A percentile compares a stretch with the other conserved stretches of the same genome.
These are phyloP conservation scores for Leucocoprinus leucothites DNA, from an alignment of 768 basidiomycete species.

Conservation along the genomic window DNA sequence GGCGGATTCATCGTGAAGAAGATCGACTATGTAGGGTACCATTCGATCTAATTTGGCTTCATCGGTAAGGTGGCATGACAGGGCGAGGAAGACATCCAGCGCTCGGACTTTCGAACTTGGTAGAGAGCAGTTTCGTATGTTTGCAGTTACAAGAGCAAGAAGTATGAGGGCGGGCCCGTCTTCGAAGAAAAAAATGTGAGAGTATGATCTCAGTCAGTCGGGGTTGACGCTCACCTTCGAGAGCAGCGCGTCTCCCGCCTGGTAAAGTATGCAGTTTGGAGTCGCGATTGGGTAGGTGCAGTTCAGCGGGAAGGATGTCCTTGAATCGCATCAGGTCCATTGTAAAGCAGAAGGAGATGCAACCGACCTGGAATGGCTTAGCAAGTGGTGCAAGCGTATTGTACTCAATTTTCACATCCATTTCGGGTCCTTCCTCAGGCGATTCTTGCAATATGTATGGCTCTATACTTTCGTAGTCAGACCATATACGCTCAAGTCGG, in stretches of 20 bases:
- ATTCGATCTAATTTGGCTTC: constrained; percentile 94
- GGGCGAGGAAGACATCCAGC: constrained; percentile 81
- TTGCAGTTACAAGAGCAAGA: constrained; percentile 82
- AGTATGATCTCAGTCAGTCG: neutral
- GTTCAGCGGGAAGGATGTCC: constrained; percentile 77
- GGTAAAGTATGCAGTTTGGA: constrained; percentile 47
- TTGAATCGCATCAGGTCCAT: constrained; percentile 21
- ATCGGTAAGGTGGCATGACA: constrained; percentile 81
- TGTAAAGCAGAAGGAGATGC: neutral
- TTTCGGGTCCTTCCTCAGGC: constrained; percentile 34
- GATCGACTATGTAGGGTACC: constrained; percentile 87
- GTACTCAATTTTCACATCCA: constrained; percentile 59
- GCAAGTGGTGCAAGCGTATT: constrained; percentile 32
- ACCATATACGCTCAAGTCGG: constrained; percentile 80
- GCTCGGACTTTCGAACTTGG: constrained; percentile 86
- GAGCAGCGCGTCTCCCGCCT: constrained; percentile 48
- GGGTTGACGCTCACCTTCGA: constrained; percentile 49
- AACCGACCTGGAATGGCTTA: constrained; percentile 58
- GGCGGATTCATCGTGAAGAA: constrained; percentile 83
- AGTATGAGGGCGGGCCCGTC: constrained; percentile 90
- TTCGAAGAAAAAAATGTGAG: constrained; percentile 22
- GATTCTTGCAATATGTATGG: constrained; percentile 57
- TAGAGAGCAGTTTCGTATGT: constrained; percentile 81
- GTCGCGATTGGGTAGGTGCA: constrained; percentile 71
- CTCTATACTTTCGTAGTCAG: constrained; percentile 81